Evolutionary conservation across 2,329 filamentous ascomycete genomes (phyloP).

Genomic region (Diaporthe caulivora): DNA sequence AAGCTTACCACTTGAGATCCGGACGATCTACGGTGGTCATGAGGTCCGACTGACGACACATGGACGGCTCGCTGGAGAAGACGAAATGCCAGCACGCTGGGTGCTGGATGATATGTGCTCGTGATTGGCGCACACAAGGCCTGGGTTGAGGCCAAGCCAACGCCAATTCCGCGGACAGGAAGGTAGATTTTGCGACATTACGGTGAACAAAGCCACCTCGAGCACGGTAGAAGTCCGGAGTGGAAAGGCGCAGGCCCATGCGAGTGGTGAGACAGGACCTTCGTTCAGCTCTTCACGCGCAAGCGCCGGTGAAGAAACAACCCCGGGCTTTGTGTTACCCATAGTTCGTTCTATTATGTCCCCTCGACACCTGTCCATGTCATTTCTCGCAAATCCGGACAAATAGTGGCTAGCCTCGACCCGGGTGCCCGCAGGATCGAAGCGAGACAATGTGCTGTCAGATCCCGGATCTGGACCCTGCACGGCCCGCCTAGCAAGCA

Average conservation of each 20-base stretch:
- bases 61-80: neutral
- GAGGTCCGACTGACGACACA: no score
- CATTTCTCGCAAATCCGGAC: conserved; percentile 1
- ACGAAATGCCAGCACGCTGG: no score
- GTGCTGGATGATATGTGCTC: neutral
- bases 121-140: neutral
- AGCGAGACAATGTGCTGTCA: neutral
- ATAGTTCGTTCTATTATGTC: neutral
- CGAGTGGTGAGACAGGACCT: neutral
- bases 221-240: neutral
- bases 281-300: neutral
- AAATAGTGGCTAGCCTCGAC: conserved; percentile 1
- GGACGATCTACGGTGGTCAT: no score
- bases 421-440: neutral
- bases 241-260: neutral
- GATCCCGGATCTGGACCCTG: neutral
- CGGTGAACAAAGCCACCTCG: conserved; percentile 1
- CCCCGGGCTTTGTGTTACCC: conserved; percentile 8
- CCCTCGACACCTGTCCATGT: neutral
- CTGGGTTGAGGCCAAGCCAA: neutral
- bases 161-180: neutral
- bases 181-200: neutral
- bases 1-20: no score
- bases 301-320: conserved; percentile 10
- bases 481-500: neutral